These are phyloP conservation scores for Malus hybrid DNA, from an alignment of 331 rosid species.

Conservation along the genomic window DNA sequence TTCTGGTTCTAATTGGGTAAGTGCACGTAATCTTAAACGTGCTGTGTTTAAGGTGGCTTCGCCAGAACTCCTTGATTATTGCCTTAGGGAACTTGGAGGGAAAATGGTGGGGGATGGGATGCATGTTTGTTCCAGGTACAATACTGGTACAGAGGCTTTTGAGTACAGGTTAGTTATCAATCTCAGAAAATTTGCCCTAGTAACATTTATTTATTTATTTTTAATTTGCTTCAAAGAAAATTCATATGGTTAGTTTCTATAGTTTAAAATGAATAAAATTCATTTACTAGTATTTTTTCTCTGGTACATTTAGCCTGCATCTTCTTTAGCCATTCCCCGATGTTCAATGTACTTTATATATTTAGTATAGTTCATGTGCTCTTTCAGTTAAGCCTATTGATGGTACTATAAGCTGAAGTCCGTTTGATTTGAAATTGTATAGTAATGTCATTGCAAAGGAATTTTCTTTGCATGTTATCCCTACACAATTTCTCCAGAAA, in stretches of 20 bases:
- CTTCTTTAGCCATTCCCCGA: not conserved
- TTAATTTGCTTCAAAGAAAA: not conserved
- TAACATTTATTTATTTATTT: not conserved
- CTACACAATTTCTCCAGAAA: not conserved
- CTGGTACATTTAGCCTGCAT: not conserved
- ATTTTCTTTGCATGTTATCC: not conserved
- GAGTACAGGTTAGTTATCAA: constrained; percentile 65
- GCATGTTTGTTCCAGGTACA: constrained; percentile 60
- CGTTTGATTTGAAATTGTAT: not conserved
- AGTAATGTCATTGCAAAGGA: not conserved
- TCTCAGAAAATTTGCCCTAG: not conserved
- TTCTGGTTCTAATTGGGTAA: constrained; percentile 83
- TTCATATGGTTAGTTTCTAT: not conserved
- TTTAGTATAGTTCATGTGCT: not conserved
- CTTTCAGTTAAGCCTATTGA: not conserved
- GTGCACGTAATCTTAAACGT: constrained; percentile 65
- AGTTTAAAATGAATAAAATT: no score
- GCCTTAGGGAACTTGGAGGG: constrained; percentile 79
- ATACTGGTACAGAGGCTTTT: constrained; percentile 52
- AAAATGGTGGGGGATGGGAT: constrained; percentile 60
- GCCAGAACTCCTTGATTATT: constrained; percentile 71
- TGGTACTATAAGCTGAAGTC: not conserved
- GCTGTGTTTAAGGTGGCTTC: constrained; percentile 76
- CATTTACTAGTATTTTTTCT: no score
- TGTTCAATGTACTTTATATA: not conserved